These are phyloP conservation scores for Trichosporon inkin DNA, from an alignment of 1,284 basidiomycete genomes.

Conservation along the genomic window DNA sequence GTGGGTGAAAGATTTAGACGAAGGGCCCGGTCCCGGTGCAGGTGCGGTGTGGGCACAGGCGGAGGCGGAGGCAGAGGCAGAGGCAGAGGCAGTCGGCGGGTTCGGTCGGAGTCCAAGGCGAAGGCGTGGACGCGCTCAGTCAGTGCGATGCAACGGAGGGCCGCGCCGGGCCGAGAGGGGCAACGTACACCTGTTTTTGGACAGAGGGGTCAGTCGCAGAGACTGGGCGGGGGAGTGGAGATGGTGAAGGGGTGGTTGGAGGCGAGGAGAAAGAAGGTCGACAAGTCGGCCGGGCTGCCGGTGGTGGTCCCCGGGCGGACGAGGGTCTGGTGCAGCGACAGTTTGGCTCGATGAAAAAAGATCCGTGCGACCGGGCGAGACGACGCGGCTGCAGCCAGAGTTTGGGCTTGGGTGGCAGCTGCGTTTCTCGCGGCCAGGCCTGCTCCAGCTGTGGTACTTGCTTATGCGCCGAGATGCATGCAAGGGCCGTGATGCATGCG, in stretches of 20 bases:
- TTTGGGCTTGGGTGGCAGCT: too few relatives aligned
- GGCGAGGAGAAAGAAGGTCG: conserved; percentile 6
- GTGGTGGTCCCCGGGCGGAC: conserved; percentile 3
- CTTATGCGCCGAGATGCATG: too few relatives aligned
- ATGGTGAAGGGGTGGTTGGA: conserved; percentile 3
- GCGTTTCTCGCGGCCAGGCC: too few relatives aligned
- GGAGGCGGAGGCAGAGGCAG: not conserved
- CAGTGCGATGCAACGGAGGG: conserved; percentile 6
- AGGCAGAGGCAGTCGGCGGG: not conserved
- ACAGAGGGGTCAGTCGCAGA: conserved; percentile 2
- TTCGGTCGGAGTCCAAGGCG: not conserved
- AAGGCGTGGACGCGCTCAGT: conserved; percentile 5
- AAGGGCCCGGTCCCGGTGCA: too few relatives aligned
- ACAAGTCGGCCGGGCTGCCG: not conserved
- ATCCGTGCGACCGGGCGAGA: conserved; percentile 4
- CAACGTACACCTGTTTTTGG: conserved; percentile 5
- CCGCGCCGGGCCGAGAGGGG: not conserved
- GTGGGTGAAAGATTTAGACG: conserved; percentile 7
- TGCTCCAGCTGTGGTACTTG: too few relatives aligned
- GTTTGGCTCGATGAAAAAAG: conserved; percentile 7
- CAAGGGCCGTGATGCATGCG: too few relatives aligned
- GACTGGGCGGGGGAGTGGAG: conserved; percentile 1
- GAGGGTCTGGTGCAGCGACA: not conserved
- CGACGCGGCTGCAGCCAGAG: not conserved
- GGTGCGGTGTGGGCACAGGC: not conserved